Percentiles rank a stretch among this genome's conserved stretches.
phyloP scores from a whole-genome alignment of 805 yeast species.

The Suhomyces sp. region DNA sequence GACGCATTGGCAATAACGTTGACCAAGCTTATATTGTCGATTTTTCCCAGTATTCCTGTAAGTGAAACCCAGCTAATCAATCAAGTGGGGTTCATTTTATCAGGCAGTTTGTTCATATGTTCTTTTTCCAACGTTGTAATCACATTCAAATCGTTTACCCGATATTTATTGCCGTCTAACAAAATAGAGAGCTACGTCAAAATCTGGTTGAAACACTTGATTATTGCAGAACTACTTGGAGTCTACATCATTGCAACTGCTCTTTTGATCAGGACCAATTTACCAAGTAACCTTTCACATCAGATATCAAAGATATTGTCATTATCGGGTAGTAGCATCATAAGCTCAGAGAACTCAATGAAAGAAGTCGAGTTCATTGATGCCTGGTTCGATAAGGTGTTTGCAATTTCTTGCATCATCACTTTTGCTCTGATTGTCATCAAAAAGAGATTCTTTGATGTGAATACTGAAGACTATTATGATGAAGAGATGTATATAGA shows the following conservation, averaged over 20 bases:
- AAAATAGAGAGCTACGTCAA: conserved; percentile 13
- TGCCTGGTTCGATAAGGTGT: conserved; percentile 51
- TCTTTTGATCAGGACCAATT: conserved; percentile 44
- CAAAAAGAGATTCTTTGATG: conserved; percentile 19
- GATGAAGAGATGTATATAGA: conserved; percentile 38
- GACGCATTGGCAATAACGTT: conserved; percentile 52
- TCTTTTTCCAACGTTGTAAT: conserved; percentile 63
- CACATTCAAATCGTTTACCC: conserved; percentile 54
- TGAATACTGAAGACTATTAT: conserved; percentile 15
- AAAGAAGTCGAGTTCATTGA: conserved; percentile 47
- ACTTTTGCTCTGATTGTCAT: conserved; percentile 26
- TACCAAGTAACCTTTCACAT: conserved; percentile 43
- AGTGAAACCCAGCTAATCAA: conserved; percentile 42
- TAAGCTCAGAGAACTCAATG: conserved; percentile 17
- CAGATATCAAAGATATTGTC: conserved; percentile 40
- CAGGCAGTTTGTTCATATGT: conserved; percentile 57
- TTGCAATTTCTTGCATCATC: conserved; percentile 40
- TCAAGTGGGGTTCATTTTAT: conserved; percentile 49
- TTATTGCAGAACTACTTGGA: conserved; percentile 46
- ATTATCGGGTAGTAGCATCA: conserved; percentile 27
- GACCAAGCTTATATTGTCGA: conserved; percentile 35
- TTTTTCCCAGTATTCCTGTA: conserved; percentile 21
- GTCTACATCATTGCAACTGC: conserved; percentile 53
- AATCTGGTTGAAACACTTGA: conserved; percentile 35
- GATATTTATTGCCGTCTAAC: conserved; percentile 18